Base-by-base conservation (phyloP, 2,329 filamentous ascomycete genomes). In the Paecilomyces formosus region DNA sequence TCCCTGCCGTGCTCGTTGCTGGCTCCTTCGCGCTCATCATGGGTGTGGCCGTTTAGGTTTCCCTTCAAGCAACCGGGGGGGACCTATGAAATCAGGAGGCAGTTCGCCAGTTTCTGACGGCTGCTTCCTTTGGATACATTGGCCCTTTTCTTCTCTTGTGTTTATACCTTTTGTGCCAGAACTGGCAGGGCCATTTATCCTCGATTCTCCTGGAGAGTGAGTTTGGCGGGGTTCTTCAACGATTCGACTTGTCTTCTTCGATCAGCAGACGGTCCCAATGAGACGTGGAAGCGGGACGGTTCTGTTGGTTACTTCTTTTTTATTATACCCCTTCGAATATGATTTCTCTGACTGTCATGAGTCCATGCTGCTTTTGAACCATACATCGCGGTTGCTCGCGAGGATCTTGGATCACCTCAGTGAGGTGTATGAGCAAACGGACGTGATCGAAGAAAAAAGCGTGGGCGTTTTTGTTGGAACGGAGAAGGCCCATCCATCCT, bases 1-100 rank as follows among this genome's bases (percentile, higher is more conserved):
- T 74, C 57, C 68, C 72, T 5, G 67, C 67, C 30, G 70, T 68
- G 15, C 61, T 76, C 8, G 64, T 70, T 24, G 73, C 72, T 21
- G 74, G 74, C 49, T 74, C 72, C 15, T 63, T 77, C 52, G 73
- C 72, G 52, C 62, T 74, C 56, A 61, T 74, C 58, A 52, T 77
- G 62, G 73, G 72, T 31, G 66, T 63, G 39, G 62, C 66, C 58
- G 60, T 76, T 55, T 76, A 72, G 69, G n/a, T 18, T 18, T n/a
- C n/a, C n/a, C 9, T 18, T 3, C 11, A 31, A 12, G 35, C 35
- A 15, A 39, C 3, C 35, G 35, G 35, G 35, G 4, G 13, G 12
- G 39, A 18, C n/a, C 39, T 15, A 45, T 45, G 15, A 15, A 45
- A 21, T 18, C 39, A 45, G 39, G 39, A 9, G 39, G 39, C 18